Conservation (phyloP, 768 basidiomycete species). For the Suillus decipiens region DNA sequence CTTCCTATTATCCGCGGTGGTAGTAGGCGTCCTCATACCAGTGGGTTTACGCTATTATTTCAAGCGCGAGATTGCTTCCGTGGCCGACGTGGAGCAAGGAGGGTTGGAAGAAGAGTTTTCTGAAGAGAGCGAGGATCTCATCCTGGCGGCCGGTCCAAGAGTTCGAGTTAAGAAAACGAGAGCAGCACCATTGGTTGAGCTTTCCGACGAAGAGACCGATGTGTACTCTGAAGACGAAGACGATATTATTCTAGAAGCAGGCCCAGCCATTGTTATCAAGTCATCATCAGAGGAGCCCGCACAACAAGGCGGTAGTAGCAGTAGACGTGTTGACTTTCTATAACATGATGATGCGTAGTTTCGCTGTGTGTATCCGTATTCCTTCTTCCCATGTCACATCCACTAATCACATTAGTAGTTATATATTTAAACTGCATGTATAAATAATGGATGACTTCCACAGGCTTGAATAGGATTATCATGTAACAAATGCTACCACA, state of each 20-base stretch:
- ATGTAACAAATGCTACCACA: no score
- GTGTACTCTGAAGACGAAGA: slow-evolving; percentile 52
- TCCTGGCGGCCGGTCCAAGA: slow-evolving; percentile 60
- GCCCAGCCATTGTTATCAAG: slow-evolving; percentile 59
- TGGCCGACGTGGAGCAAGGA: slow-evolving; percentile 38
- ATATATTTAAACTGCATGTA: slow-evolving; percentile 9
- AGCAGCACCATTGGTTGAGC: slow-evolving; percentile 27
- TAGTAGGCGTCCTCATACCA: slow-evolving; percentile 90
- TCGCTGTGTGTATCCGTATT: neutral
- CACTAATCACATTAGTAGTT: slow-evolving; percentile 2
- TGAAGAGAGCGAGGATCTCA: slow-evolving; percentile 42
- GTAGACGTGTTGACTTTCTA: neutral
- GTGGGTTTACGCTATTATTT: slow-evolving; percentile 88
- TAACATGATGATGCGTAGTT: neutral
- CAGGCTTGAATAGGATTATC: no score
- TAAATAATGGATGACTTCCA: neutral
- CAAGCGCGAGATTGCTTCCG: slow-evolving; percentile 54
- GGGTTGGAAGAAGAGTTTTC: slow-evolving; percentile 36
- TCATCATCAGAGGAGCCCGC: slow-evolving; percentile 20
- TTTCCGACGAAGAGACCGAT: slow-evolving; percentile 40
- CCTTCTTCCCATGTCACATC: neutral
- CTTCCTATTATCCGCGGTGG: slow-evolving; percentile 79
- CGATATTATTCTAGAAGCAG: slow-evolving; percentile 75
- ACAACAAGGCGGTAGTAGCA: slow-evolving; percentile 8
- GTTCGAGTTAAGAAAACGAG: slow-evolving; percentile 44